Evolutionary conservation across 139 green algal species (phyloP).

Genomic region (Protoeuglena noctilucae): DNA sequence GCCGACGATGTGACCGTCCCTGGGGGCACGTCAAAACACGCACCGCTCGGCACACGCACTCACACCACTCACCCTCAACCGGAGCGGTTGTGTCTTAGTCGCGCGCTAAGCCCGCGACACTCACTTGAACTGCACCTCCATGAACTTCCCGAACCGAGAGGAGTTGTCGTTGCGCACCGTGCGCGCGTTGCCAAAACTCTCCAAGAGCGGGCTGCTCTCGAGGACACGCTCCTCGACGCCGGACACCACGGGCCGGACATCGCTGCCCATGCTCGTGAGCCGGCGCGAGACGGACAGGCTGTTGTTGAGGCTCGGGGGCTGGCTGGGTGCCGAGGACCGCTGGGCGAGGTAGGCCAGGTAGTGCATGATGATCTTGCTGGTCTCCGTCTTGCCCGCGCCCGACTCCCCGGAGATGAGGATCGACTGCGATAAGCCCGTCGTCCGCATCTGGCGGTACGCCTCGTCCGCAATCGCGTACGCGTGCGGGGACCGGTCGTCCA

Average conservation of each 20-base stretch:
- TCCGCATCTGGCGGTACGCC: conserved; percentile 69
- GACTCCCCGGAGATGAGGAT: conserved; percentile 67
- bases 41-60: no score
- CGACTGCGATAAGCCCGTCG: conserved; percentile 13
- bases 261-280: not conserved
- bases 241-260: no score
- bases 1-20: conserved; percentile 55
- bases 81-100: no score
- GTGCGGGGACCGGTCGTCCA: conserved; percentile 84
- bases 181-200: conserved; percentile 98
- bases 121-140: conserved; percentile 99
- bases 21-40: no score
- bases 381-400: conserved; percentile 98
- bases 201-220: conserved; percentile 92
- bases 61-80: no score
- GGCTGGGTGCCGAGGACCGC: not conserved
- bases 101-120: not conserved
- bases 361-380: conserved; percentile 94
- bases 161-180: conserved; percentile 97
- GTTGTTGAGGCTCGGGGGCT: not conserved
- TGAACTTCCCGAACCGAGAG: conserved; percentile 96
- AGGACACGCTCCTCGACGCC: conserved; percentile 51
- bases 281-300: not conserved
- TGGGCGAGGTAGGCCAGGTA: conserved; percentile 10
- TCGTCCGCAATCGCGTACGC: conserved; percentile 81